Conservation (phyloP, 2,329 filamentous ascomycete species). For the Domatiomyces globalis region DNA sequence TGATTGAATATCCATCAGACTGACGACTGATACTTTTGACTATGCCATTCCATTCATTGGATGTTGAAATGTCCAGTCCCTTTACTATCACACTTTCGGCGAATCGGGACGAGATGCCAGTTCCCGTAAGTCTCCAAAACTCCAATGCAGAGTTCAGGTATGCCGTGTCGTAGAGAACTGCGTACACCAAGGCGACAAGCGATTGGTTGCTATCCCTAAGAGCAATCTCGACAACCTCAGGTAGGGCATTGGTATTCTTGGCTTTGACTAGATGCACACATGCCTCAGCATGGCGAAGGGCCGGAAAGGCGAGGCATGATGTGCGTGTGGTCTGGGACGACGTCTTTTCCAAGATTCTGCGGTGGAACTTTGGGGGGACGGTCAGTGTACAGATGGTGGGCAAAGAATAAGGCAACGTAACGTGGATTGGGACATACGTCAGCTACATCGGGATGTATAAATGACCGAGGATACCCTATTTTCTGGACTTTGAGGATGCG, state of each 20-base stretch:
- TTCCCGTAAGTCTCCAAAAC: conserved; percentile 2
- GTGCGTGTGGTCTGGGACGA: background rate
- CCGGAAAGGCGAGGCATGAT: background rate
- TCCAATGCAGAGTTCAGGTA: background rate
- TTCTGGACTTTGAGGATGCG: background rate
- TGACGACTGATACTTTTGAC: background rate
- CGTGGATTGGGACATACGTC: conserved; percentile 1
- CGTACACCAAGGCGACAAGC: background rate
- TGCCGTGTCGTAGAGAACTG: background rate
- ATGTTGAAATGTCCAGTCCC: background rate
- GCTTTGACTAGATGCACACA: background rate
- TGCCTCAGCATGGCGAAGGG: background rate
- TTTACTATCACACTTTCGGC: background rate
- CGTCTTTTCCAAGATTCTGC: background rate
- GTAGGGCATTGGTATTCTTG: background rate
- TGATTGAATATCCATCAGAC: background rate
- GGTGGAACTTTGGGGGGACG: background rate
- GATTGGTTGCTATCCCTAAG: background rate
- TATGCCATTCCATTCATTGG: background rate
- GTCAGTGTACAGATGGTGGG: background rate
- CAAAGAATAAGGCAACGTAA: background rate
- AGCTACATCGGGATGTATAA: conserved; percentile 6
- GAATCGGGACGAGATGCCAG: conserved; percentile 1
- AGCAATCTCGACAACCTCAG: background rate
- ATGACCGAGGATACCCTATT: conserved; percentile 9